These are phyloP conservation scores for Berberis vulgaris DNA, from an alignment of 164 flowering plant genomes.

Conservation along the genomic window DNA sequence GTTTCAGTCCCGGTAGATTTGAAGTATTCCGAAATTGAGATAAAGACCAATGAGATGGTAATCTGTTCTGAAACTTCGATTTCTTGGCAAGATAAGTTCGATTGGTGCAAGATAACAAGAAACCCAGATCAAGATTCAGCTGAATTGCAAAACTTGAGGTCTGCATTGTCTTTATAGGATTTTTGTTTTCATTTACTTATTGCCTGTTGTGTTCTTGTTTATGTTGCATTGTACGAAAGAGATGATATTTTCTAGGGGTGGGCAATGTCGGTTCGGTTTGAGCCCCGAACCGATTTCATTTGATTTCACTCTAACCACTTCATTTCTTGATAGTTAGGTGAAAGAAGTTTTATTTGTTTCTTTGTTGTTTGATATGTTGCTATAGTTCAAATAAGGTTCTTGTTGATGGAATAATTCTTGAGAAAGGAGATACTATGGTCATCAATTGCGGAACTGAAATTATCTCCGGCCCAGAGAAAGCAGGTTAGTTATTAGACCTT, in stretches of 20 bases:
- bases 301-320: not conserved
- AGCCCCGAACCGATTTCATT: no score
- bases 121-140: constrained; percentile 44
- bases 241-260: not conserved
- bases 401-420: constrained; percentile 43
- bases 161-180: not conserved
- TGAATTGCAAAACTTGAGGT: constrained; percentile 54
- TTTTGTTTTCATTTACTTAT: not conserved
- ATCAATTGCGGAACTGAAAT: constrained; percentile 66
- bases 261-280: not conserved
- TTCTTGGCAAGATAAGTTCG: constrained; percentile 31
- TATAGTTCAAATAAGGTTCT: constrained; percentile 39
- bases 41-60: constrained; percentile 37
- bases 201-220: not conserved
- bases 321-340: not conserved
- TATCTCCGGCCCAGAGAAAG: constrained; percentile 37
- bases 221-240: no score
- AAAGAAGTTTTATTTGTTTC: not conserved
- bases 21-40: constrained; percentile 44
- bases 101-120: constrained; percentile 72
- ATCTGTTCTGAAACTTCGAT: constrained; percentile 36
- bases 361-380: not conserved
- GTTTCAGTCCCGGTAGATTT: constrained; percentile 56
- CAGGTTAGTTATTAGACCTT: constrained; percentile 31
- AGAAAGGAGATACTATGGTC: constrained; percentile 29